Conservation (phyloP, 495 filamentous ascomycete species). For the Rhizodiscina lignyota region DNA sequence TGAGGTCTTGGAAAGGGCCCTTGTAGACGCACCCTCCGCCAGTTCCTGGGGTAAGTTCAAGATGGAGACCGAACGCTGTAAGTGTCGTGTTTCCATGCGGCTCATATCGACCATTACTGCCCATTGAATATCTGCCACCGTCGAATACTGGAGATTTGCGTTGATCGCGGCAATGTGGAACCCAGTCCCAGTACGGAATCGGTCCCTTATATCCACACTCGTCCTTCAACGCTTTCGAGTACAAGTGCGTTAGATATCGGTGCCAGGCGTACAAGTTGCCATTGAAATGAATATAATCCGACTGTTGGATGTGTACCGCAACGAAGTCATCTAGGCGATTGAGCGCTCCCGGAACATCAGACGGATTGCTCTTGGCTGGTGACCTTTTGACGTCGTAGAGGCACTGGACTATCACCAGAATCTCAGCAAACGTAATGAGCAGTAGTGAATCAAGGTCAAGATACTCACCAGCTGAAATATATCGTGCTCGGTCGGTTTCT, state of each 20-base stretch:
- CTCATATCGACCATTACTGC: neutral
- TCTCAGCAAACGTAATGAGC: no score
- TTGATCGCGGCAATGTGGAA: neutral
- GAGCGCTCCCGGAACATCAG: neutral
- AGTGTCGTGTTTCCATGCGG: neutral
- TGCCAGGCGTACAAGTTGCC: conserved; percentile 3
- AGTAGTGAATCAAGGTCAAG: no score
- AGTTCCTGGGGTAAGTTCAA: neutral
- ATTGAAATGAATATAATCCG: neutral
- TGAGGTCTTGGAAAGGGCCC: neutral
- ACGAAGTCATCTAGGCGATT: conserved; percentile 2
- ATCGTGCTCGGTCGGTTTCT: no score
- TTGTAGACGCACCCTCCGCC: conserved; percentile 1
- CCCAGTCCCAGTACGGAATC: conserved; percentile 2
- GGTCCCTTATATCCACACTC: conserved; percentile 2
- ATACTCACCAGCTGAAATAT: no score
- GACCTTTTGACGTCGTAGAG: no score
- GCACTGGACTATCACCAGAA: no score
- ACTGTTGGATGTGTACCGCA: conserved; percentile 1
- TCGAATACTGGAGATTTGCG: conserved; percentile 1
- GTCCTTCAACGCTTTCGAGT: neutral
- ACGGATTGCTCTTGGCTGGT: neutral
- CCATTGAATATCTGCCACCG: neutral
- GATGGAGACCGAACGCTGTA: neutral
- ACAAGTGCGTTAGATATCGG: neutral